Evolutionary conservation across 2,329 filamentous ascomycete species (phyloP).

Genomic region (Aspergillus unguis): DNA sequence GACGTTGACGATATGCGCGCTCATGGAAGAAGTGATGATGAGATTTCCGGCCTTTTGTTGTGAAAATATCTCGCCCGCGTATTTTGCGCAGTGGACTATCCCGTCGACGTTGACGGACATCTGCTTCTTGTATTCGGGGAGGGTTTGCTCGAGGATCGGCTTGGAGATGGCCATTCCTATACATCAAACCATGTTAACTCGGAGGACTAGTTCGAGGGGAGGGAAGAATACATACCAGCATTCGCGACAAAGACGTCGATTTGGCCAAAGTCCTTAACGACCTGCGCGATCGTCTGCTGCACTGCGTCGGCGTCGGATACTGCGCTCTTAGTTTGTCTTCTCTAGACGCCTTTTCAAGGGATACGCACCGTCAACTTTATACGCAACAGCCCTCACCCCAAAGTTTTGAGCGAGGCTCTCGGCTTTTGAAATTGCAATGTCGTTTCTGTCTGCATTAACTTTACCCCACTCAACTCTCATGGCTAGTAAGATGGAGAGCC

Average conservation of each 20-base stretch:
- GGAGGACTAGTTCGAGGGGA: not conserved
- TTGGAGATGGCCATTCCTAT: conserved; percentile 53
- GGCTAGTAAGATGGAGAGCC: conserved; percentile 6
- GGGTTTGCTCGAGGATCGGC: conserved; percentile 52
- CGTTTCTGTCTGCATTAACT: conserved; percentile 22
- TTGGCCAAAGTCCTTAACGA: conserved; percentile 41
- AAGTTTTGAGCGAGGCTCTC: conserved; percentile 33
- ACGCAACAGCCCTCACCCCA: conserved; percentile 39
- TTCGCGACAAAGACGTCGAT: conserved; percentile 47
- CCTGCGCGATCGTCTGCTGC: conserved; percentile 31
- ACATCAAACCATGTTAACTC: conserved; percentile 2
- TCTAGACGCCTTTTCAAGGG: too few relatives aligned
- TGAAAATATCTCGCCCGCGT: conserved; percentile 44
- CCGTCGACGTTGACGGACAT: conserved; percentile 57
- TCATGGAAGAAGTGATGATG: conserved; percentile 54
- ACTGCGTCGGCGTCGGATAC: conserved; percentile 42
- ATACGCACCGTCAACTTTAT: conserved; percentile 39
- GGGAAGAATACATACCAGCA: conserved; percentile 31
- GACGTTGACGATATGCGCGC: conserved; percentile 51
- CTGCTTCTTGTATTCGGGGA: conserved; percentile 52
- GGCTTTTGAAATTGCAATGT: conserved; percentile 36
- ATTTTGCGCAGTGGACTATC: conserved; percentile 46
- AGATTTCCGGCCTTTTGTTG: conserved; percentile 41
- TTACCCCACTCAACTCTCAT: not conserved
- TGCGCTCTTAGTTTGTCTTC: not conserved